Percentiles rank a stretch among this genome's conserved stretches.
phyloP scores from a whole-genome alignment of 345 rosid species.

The Bruguiera gymnorhiza region DNA sequence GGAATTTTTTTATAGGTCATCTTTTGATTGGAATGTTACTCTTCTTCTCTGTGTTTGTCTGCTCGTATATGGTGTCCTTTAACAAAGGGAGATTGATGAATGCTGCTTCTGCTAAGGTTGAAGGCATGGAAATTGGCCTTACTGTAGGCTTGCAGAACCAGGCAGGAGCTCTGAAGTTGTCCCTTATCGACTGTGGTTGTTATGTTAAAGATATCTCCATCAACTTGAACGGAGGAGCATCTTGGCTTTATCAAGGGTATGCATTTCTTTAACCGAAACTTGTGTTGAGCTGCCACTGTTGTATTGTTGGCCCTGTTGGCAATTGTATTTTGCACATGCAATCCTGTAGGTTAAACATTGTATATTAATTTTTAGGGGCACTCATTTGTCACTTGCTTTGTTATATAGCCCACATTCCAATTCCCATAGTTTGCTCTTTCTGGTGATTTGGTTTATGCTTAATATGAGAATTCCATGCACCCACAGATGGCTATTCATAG shows the following conservation, averaged over 20 bases:
- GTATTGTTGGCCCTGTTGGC: not conserved
- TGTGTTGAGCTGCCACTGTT: not conserved
- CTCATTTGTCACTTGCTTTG: no score
- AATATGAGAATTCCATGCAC: not conserved
- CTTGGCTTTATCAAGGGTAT: constrained; percentile 99
- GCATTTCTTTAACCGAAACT: constrained; percentile 1
- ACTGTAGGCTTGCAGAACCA: constrained; percentile 72
- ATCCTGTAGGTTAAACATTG: no score
- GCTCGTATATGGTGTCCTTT: constrained; percentile 32
- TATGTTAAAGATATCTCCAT: constrained; percentile 67
- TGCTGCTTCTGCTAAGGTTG: constrained; percentile 73
- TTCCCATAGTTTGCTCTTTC: constrained; percentile 2
- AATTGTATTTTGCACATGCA: not conserved
- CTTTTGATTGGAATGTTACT: not conserved
- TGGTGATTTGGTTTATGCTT: not conserved
- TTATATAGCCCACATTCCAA: no score
- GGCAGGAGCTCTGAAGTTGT: constrained; percentile 68
- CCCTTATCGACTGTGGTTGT: constrained; percentile 74
- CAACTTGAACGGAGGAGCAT: constrained; percentile 84
- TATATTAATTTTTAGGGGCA: no score
- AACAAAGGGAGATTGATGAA: constrained; percentile 45
- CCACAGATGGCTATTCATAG: not conserved
- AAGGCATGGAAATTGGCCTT: constrained; percentile 96
- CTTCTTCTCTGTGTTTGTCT: constrained; percentile 11
- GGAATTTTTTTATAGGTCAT: not conserved